phyloP scores from a whole-genome alignment of 2,329 filamentous ascomycete genomes.

The Exserohilum turcica region DNA sequence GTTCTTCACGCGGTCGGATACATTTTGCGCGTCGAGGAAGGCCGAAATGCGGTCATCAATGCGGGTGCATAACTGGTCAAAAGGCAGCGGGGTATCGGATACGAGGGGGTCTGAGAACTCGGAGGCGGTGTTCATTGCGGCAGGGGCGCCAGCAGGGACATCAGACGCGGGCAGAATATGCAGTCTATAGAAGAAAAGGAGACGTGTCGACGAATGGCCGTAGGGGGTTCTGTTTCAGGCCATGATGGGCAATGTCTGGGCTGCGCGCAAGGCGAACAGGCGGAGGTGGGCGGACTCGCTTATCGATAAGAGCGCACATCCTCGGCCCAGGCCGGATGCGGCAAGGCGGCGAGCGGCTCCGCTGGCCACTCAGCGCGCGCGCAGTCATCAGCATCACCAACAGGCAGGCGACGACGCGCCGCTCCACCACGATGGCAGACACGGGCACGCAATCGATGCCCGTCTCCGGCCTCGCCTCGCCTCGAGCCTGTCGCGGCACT shows the following conservation, averaged over 20 bases:
- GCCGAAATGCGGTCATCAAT: slow-evolving; percentile 65
- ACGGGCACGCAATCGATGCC: not conserved
- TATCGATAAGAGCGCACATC: slow-evolving; percentile 28
- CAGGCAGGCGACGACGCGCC: slow-evolving; percentile 1
- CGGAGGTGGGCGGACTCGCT: slow-evolving; percentile 16
- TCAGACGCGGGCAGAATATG: slow-evolving; percentile 34
- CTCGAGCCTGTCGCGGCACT: slow-evolving; percentile 8
- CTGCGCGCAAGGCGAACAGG: slow-evolving; percentile 21
- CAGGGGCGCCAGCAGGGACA: slow-evolving; percentile 40
- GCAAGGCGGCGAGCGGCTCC: slow-evolving; percentile 15
- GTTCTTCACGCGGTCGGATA: slow-evolving; percentile 61
- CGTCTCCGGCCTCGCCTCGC: slow-evolving; percentile 17
- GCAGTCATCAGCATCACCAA: slow-evolving; percentile 15
- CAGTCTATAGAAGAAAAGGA: slow-evolving; percentile 7
- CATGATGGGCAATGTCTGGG: slow-evolving; percentile 28
- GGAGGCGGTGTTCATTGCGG: slow-evolving; percentile 45
- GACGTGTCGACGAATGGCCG: slow-evolving; percentile 24
- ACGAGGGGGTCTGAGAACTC: slow-evolving; percentile 42
- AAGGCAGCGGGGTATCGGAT: slow-evolving; percentile 54
- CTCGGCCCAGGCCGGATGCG: slow-evolving; percentile 21
- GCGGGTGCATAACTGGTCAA: slow-evolving; percentile 53
- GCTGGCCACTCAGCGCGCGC: slow-evolving; percentile 20
- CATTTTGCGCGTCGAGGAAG: slow-evolving; percentile 67
- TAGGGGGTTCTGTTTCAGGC: slow-evolving; percentile 25
- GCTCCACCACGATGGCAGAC: slow-evolving; percentile 11